Conservation (phyloP, 371 early-diverging fungal genomes). For the Mucor piriformis region DNA sequence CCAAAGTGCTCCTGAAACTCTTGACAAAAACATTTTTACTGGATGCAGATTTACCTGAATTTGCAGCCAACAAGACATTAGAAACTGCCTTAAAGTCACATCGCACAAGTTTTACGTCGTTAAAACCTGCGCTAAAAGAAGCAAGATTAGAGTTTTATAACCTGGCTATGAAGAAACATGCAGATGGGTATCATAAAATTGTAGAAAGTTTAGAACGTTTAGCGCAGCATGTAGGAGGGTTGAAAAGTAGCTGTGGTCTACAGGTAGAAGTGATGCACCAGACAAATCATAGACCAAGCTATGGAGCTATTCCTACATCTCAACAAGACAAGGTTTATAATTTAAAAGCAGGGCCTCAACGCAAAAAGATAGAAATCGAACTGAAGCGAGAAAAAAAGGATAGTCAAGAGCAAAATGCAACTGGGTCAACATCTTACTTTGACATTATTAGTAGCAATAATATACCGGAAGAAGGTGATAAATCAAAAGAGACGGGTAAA, state of each 20-base stretch:
- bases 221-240: slow-evolving; percentile 65
- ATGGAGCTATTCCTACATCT: neutral
- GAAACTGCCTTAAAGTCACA: slow-evolving; percentile 61
- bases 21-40: slow-evolving; percentile 70
- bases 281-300: neutral
- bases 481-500: neutral
- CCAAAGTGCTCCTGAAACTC: slow-evolving; percentile 54
- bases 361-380: slow-evolving; percentile 30
- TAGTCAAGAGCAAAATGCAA: neutral
- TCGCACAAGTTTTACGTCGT: slow-evolving; percentile 61
- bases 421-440: neutral
- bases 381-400: slow-evolving; percentile 16
- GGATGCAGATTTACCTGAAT: slow-evolving; percentile 59
- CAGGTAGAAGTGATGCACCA: slow-evolving; percentile 58
- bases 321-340: neutral
- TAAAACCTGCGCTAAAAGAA: slow-evolving; percentile 59
- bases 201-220: slow-evolving; percentile 59
- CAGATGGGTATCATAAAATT: slow-evolving; percentile 40
- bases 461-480: neutral
- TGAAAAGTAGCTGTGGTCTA: slow-evolving; percentile 65
- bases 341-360: slow-evolving; percentile 24
- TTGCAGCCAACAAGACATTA: slow-evolving; percentile 48
- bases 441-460: neutral
- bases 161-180: slow-evolving; percentile 48
- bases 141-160: slow-evolving; percentile 66